Base-by-base conservation (phyloP, 2,329 filamentous ascomycete species). In the Paracorniculantispora psalliotae region DNA sequence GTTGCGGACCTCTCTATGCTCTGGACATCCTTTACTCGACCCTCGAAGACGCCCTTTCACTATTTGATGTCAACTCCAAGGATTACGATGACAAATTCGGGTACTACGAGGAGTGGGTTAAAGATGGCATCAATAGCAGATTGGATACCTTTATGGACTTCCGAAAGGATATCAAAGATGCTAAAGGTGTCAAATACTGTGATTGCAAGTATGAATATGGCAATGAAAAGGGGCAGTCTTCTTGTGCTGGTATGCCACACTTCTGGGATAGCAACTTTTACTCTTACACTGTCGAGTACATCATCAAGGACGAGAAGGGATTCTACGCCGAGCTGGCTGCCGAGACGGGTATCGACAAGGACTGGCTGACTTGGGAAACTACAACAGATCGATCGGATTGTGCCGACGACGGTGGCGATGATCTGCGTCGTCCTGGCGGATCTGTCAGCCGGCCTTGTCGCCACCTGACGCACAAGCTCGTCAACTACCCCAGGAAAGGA, bases 81-180 rank as follows among this genome's bases (percentile, higher is more conserved):
- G 50, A 19, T 10, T 53, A 53, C 23, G 50, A 53, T 13, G 50
- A 53, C 23, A 53, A 53, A 23, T 53, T 53, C 30, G 37, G 50
- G 17, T 43, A 17, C 9, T 53, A 53, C 28, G 50, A 21, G 25
- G 12, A 53, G 12, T 53, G 37, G 35, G 50, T 53, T 23, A 53
- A 53, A 23, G 50, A 53, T n/a, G 21, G 10, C 35, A 30, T 53
- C 17, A 23, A 53, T 17, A 15, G 23, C 35, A 35, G 37, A 9
- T 21, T 53, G 4, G 8, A 23, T 2, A 23, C 43, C 21, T 52
- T 52, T 17, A 8, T 43, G 12, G n/a, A 21, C 35, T 17, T 53
- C 15, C 2, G 21, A 19, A 26, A 47, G 4, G 44, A 23, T 19
- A 15, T 37, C 7, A 37, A 37, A 15, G 33, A 37, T 37, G 33